Evolutionary conservation across 441 rosid genomes (phyloP).

Genomic region (Iberis amara): DNA sequence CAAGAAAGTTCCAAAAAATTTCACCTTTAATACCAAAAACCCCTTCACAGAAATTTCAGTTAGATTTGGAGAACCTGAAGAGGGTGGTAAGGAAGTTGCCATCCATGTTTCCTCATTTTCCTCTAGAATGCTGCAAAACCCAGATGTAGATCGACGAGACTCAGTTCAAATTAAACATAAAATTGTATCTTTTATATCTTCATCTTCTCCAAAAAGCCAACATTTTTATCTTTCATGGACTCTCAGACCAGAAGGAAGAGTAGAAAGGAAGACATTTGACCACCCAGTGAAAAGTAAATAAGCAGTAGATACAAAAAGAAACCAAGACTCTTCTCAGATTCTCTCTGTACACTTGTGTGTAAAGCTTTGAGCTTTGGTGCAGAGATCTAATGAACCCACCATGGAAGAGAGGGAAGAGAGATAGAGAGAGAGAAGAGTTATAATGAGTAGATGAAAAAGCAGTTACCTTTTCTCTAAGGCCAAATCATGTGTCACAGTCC

Average conservation of each 20-base stretch:
- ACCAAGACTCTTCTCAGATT: slow-evolving; percentile 30
- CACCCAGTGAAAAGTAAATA: slow-evolving; percentile 25
- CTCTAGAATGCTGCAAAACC: slow-evolving; percentile 32
- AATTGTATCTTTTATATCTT: slow-evolving; percentile 37
- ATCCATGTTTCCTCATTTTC: slow-evolving; percentile 95
- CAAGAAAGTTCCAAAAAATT: slow-evolving; percentile 29
- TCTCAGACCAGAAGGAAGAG: slow-evolving; percentile 24
- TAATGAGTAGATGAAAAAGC: neutral
- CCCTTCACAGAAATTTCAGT: slow-evolving; percentile 12
- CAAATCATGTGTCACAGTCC: slow-evolving; percentile 55
- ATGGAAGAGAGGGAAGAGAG: slow-evolving; percentile 25
- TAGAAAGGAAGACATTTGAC: slow-evolving; percentile 36
- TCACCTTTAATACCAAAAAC: slow-evolving; percentile 28
- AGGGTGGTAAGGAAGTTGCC: slow-evolving; percentile 98
- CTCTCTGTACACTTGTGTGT: slow-evolving; percentile 34
- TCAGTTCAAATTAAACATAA: slow-evolving; percentile 23
- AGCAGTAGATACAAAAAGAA: slow-evolving; percentile 17
- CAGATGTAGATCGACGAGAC: slow-evolving; percentile 29
- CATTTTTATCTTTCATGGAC: slow-evolving; percentile 32
- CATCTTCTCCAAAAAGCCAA: slow-evolving; percentile 42
- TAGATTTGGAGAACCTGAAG: slow-evolving; percentile 57
- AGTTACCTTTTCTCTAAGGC: slow-evolving; percentile 28
- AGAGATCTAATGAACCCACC: slow-evolving; percentile 37
- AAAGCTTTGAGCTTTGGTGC: slow-evolving; percentile 37
- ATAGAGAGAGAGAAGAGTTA: slow-evolving; percentile 32